Percentiles rank a stretch among this genome's conserved stretches.
Conservation (phyloP, 345 rosid species). For the Melaleuca alternifolia region DNA sequence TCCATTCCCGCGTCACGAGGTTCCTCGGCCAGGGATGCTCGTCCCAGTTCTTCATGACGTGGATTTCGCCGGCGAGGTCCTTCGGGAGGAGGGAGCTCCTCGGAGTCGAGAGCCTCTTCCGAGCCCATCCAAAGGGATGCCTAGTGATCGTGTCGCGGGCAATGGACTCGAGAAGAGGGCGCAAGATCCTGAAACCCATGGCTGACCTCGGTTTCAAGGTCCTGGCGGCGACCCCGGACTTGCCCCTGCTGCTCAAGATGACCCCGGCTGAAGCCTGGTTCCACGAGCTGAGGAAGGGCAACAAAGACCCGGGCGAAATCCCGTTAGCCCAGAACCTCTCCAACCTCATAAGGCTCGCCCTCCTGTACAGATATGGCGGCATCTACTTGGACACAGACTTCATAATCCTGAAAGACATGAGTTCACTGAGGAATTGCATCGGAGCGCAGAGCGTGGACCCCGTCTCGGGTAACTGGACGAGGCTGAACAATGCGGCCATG, state of each 20-base stretch:
- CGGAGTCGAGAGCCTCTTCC: slow-evolving; percentile 55
- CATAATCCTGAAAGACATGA: slow-evolving; percentile 49
- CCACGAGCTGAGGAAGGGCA: slow-evolving; percentile 40
- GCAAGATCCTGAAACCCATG: slow-evolving; percentile 41
- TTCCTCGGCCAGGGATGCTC: slow-evolving; percentile 44
- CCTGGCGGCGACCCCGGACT: slow-evolving; percentile 49
- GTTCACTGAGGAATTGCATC: slow-evolving; percentile 42
- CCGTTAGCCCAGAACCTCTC: slow-evolving; percentile 70
- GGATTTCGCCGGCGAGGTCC: slow-evolving; percentile 50
- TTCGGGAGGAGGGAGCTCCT: slow-evolving; percentile 48
- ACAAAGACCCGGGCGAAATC: slow-evolving; percentile 66
- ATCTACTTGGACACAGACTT: slow-evolving; percentile 65
- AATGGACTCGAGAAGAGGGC: slow-evolving; percentile 47
- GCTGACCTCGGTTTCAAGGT: slow-evolving; percentile 36
- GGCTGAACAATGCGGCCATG: slow-evolving; percentile 71
- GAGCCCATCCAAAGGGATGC: slow-evolving; percentile 53
- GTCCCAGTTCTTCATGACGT: slow-evolving; percentile 67
- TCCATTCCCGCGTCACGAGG: slow-evolving; percentile 34
- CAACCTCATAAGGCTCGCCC: slow-evolving; percentile 55
- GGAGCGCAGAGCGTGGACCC: slow-evolving; percentile 63
- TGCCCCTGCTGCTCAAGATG: slow-evolving; percentile 36
- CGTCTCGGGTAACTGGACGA: slow-evolving; percentile 49
- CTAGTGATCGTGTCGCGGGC: slow-evolving; percentile 58
- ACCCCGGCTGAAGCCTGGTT: slow-evolving; percentile 77
- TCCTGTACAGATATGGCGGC: slow-evolving; percentile 72